Evolutionary conservation across 2,329 filamentous ascomycete genomes (phyloP).

Genomic region (Venturia oleaginea): DNA sequence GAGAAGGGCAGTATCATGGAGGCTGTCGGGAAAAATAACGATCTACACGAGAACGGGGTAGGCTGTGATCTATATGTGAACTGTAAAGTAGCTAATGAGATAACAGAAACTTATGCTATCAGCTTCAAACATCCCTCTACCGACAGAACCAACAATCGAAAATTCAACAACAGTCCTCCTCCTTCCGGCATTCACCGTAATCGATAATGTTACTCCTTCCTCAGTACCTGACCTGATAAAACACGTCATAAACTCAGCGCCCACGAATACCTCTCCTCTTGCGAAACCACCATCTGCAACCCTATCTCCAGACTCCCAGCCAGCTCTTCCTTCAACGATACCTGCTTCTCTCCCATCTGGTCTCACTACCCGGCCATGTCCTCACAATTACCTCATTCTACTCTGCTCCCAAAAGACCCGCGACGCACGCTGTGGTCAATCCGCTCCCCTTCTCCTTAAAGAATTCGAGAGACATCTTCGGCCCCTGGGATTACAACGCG

Average conservation of each 20-base stretch:
- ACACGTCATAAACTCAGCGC: conserved; percentile 58
- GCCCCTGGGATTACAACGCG: conserved; percentile 73
- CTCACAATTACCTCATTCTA: conserved; percentile 78
- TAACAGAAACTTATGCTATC: conserved; percentile 75
- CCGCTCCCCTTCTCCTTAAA: conserved; percentile 75
- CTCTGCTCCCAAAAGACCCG: conserved; percentile 93
- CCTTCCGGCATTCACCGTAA: conserved; percentile 72
- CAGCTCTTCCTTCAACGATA: conserved; percentile 13
- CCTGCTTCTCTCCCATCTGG: conserved; percentile 25
- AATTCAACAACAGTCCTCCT: conserved; percentile 72
- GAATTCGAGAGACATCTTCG: conserved; percentile 87
- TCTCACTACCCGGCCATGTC: conserved; percentile 56
- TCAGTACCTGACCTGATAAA: conserved; percentile 63
- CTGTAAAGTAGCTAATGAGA: background rate
- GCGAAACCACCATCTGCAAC: conserved; percentile 15
- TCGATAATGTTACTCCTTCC: conserved; percentile 74
- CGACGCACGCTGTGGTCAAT: conserved; percentile 89
- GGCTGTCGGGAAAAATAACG: conserved; percentile 41
- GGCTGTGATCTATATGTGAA: conserved; percentile 23
- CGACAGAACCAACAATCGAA: conserved; percentile 51
- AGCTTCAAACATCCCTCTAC: conserved; percentile 81
- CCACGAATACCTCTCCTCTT: conserved; percentile 64
- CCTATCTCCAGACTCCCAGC: conserved; percentile 7
- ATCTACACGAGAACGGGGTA: conserved; percentile 60
- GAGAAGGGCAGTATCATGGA: conserved; percentile 60